phyloP scores from a whole-genome alignment of 2,329 filamentous ascomycete genomes.

The Septoria petroselini region DNA sequence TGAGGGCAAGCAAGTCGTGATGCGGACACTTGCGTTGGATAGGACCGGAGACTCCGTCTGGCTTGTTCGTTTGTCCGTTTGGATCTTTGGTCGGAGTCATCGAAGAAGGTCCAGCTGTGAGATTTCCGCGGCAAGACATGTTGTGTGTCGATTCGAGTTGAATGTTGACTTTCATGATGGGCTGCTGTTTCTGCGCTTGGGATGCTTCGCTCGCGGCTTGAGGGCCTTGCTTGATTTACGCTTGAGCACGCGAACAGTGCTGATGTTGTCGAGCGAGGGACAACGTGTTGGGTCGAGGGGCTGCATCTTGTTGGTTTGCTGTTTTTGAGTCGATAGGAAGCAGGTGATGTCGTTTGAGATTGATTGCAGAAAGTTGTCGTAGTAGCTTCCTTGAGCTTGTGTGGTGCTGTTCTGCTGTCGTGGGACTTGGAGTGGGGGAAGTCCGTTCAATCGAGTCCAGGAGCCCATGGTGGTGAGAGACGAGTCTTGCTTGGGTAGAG shows the following conservation, averaged over 20 bases:
- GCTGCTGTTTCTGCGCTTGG: constrained; percentile 5
- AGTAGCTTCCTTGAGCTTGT: constrained; percentile 16
- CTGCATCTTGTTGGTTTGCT: constrained; percentile 6
- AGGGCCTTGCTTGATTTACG: constrained; percentile 12
- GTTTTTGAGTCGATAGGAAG: constrained; percentile 20
- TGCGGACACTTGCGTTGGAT: no score
- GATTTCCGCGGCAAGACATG: no score
- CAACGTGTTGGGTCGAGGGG: not conserved
- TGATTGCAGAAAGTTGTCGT: constrained; percentile 32
- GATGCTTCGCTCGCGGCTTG: constrained; percentile 14
- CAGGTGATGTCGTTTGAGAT: constrained; percentile 30
- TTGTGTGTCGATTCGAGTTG: not conserved
- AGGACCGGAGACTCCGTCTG: no score
- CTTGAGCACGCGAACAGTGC: not conserved
- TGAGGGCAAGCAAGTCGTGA: no score
- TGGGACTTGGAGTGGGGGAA: not conserved
- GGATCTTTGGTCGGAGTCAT: no score
- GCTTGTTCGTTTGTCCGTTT: no score
- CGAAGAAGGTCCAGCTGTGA: no score
- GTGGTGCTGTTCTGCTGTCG: not conserved
- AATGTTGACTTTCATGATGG: constrained; percentile 6
- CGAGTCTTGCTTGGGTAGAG: not conserved
- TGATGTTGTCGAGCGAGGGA: not conserved
- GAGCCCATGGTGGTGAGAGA: not conserved
- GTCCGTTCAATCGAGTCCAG: not conserved